phyloP scores from a whole-genome alignment of 768 basidiomycete genomes.

The Leccinum imitatum region DNA sequence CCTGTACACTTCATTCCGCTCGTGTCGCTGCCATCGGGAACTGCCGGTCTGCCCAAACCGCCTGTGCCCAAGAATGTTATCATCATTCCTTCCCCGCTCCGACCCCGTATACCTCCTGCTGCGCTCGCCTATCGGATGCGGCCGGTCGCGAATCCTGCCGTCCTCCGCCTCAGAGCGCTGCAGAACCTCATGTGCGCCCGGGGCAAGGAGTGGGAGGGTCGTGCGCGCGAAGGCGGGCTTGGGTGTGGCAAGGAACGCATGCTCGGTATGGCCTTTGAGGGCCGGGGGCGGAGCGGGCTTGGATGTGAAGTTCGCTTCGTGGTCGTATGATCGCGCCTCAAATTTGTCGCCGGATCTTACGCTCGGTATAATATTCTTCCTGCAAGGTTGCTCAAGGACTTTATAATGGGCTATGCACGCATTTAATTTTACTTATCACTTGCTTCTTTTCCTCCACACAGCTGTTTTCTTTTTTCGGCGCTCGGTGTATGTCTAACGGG shows the following conservation, averaged over 20 bases:
- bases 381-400: constrained; percentile 12
- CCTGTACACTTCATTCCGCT: constrained; percentile 44
- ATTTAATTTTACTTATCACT: constrained; percentile 34
- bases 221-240: constrained; percentile 47
- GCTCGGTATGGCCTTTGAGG: constrained; percentile 59
- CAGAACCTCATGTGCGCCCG: constrained; percentile 50
- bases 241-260: constrained; percentile 59
- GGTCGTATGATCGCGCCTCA: constrained; percentile 22
- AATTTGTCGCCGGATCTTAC: neutral
- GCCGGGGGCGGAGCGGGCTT: constrained; percentile 54
- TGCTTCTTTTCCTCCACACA: neutral
- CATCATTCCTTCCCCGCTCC: constrained; percentile 43
- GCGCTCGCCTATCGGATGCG: constrained; percentile 47
- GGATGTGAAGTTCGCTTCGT: constrained; percentile 40
- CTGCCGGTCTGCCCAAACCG: constrained; percentile 26
- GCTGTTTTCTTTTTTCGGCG: neutral
- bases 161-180: constrained; percentile 59
- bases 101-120: constrained; percentile 35
- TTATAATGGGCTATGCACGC: constrained; percentile 32
- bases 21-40: constrained; percentile 34
- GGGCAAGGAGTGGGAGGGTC: constrained; percentile 48
- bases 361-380: constrained; percentile 9
- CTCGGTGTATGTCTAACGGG: constrained; percentile 7
- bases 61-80: constrained; percentile 37
- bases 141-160: constrained; percentile 58